Evolutionary conservation across 176 grass and related monocot species (phyloP).

Genomic region (Avena insularis): DNA sequence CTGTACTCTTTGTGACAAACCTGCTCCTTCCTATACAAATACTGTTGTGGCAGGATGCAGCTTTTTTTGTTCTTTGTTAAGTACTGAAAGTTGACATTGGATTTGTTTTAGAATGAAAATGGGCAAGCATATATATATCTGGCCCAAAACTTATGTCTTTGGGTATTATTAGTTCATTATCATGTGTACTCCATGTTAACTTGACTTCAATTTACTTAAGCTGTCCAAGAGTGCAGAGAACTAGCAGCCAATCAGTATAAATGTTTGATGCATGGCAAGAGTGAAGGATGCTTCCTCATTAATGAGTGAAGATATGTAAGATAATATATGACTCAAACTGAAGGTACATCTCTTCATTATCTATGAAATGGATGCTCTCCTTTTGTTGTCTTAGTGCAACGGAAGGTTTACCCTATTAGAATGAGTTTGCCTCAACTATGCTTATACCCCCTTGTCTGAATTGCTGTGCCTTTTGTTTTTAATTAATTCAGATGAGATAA

Average conservation of each 20-base stretch:
- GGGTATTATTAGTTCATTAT: not conserved
- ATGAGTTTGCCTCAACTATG: not conserved
- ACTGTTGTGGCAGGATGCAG: not conserved
- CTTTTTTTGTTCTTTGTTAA: not conserved
- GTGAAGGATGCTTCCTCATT: not conserved
- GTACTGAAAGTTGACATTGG: not conserved
- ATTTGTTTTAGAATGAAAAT: conserved; percentile 11
- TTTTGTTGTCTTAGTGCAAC: not conserved
- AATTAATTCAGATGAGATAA: no score
- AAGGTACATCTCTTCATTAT: not conserved
- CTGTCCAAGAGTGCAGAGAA: no score
- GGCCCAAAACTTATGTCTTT: not conserved
- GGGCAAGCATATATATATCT: conserved; percentile 11
- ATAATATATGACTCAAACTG: not conserved
- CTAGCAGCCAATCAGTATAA: not conserved
- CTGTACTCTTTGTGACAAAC: not conserved
- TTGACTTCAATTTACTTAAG: not conserved
- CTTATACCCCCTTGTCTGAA: not conserved
- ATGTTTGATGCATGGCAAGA: not conserved
- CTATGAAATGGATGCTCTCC: not conserved
- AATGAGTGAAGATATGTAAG: not conserved
- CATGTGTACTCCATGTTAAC: not conserved
- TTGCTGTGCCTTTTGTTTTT: not conserved
- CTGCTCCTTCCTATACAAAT: conserved; percentile 20
- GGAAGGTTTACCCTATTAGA: not conserved